Evolutionary conservation across 208 protist genomes (phyloP), one percentile per base, ranked within the genome.

Genomic region (Herpetomonas tarakana): DNA sequence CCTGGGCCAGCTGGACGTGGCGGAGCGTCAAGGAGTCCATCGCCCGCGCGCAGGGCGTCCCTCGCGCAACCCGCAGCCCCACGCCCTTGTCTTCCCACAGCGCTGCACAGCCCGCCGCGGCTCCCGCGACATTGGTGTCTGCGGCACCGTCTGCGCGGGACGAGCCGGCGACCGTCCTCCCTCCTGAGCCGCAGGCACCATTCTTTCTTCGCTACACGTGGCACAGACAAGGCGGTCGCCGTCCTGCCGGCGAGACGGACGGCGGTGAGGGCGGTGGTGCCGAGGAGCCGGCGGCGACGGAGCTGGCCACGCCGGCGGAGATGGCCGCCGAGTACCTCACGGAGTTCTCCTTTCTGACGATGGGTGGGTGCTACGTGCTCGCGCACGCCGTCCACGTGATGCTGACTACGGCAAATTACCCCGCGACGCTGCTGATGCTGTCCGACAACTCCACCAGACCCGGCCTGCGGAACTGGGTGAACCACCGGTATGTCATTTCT

Each of bases 391-490:
- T 90, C 12, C 68, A 56, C 49, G 62, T 58, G 31, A 58, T 74
- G 25, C 68, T 63, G 2, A 56, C 64, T 22, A 52, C 73, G 30
- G 59, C 61, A 3, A 52, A 50, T 31, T 75, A 70, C 58, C 70
- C 74, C 2, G 52, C 71, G 14, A 88, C 81, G 25, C 46, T 93
- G 16, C 53, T 91, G 9, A 52, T 93, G 2, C 26, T 92, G 6
- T 72, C 72, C 1, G 75, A 94, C 68, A 88, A 86, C 77, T 76
- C 81, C 12, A 72, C 47, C 24, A 76, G 88, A 0, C 82, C 78
- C 0, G 88, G 88, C 6, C 47, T 61, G 16, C 61, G 74, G 22
- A 59, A 58, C 52, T 94, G 88, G 88, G 58, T 65, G 11, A 46
- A 69, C 21, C 71, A 91, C 70, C 64, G 71, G 41, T 80, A 76